Base-by-base conservation (phyloP, 2,329 filamentous ascomycete genomes). In the Didymella pinodella region DNA sequence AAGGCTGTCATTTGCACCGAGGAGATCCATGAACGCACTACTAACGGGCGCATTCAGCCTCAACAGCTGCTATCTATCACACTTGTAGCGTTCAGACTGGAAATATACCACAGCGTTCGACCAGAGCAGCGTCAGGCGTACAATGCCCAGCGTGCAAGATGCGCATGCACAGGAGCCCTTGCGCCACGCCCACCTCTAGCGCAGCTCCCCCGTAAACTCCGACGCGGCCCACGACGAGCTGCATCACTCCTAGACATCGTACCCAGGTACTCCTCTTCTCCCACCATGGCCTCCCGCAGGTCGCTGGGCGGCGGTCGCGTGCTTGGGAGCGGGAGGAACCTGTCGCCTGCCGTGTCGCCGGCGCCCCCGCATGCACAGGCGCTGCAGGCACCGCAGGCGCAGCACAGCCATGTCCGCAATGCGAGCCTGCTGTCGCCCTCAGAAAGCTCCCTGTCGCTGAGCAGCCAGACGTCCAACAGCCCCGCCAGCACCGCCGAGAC, bases 281-380 rank as follows among this genome's bases (percentile, higher is more conserved):
- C 18, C 57, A 70, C 61, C 63, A 76, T 77, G 74, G 70, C 74
- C 73, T 75, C 73, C 64, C 73, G 74, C 82, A 93, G 90, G 83
- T 80, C 79, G 61, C 86, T 97, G 77, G 94, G 94, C 79, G 93
- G 94, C 80, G 94, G 94, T 77, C 88, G 94, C 81, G 89, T 97
- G 74, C 83, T 97, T 71, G 94, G 94, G 72, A 96, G 86, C 80
- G 92, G 92, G 71, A 92, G 90, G 78, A 88, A 90, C 71, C 86
- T 97, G 71, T 90, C 89, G 68, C 90, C 92, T 71, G 81, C 85
- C 64, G 75, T 79, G 59, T 77, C 81, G 59, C 51, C 54, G 55
- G 50, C 49, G 16, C 46, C 41, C 20, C 29, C 45, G 26, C 56
- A 44, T 65, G 77, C 77, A n/a, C 56, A 44, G 65, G 77, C 76